phyloP scores from a whole-genome alignment of 345 rosid genomes.

The Citrus inodora region DNA sequence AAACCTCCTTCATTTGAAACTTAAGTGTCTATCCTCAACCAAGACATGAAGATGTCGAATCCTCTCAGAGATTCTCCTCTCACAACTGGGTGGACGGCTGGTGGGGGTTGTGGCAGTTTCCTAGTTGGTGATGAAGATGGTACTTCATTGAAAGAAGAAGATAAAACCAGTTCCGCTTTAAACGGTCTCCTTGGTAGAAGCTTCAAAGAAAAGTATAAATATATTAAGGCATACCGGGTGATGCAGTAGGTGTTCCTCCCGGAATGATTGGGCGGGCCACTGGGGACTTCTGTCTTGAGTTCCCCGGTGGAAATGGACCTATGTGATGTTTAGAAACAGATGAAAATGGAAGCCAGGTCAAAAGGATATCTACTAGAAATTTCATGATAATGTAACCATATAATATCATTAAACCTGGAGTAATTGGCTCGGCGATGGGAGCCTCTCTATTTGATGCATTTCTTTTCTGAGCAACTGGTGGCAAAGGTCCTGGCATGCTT shows the following conservation, averaged over 20 bases:
- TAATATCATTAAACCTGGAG: conserved; percentile 12
- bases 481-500: conserved; percentile 22
- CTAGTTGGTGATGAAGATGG: conserved; percentile 41
- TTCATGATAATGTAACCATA: background rate
- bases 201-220: background rate
- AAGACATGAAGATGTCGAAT: conserved; percentile 13
- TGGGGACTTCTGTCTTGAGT: conserved; percentile 21
- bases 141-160: conserved; percentile 11
- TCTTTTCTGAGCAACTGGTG: conserved; percentile 16
- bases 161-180: conserved; percentile 2
- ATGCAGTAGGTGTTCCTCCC: conserved; percentile 11
- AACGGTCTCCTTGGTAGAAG: background rate
- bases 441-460: conserved; percentile 19
- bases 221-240: conserved; percentile 24
- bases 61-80: conserved; percentile 35
- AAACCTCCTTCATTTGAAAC: background rate
- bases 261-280: conserved; percentile 22
- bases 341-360: conserved; percentile 10
- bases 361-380: conserved; percentile 10
- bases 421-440: conserved; percentile 10
- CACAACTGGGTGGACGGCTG: conserved; percentile 34
- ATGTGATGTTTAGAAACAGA: conserved; percentile 13
- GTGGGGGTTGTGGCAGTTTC: conserved; percentile 26
- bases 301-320: conserved; percentile 40
- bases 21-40: background rate